These are phyloP conservation scores for Pseudogymnoascus sp. DNA, from an alignment of 2,329 filamentous ascomycete species.

Conservation along the genomic window DNA sequence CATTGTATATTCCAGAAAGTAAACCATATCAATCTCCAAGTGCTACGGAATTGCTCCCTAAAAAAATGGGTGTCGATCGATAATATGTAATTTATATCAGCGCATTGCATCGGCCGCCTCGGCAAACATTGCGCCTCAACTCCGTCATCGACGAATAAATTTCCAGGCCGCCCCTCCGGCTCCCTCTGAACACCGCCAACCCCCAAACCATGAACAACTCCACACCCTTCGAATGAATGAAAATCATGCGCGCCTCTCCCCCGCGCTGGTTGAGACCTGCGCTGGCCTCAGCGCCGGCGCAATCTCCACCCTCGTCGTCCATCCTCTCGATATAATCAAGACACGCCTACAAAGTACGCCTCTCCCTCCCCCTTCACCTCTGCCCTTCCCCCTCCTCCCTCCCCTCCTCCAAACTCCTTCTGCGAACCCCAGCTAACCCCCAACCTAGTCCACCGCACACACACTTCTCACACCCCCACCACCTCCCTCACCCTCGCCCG, in stretches of 20 bases:
- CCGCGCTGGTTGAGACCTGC: conserved; percentile 75
- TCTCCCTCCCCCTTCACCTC: neutral
- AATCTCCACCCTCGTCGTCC: conserved; percentile 75
- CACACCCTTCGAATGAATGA: conserved; percentile 24
- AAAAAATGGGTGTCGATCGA: neutral
- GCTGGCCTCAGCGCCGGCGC: conserved; percentile 86
- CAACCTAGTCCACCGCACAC: conserved; percentile 41
- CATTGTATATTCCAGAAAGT: neutral
- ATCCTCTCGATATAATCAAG: conserved; percentile 93
- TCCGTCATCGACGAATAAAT: conserved; percentile 14
- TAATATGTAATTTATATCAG: neutral
- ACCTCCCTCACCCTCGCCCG: conserved; percentile 43
- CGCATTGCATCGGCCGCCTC: conserved; percentile 10
- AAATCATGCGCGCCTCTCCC: conserved; percentile 50
- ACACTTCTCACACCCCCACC: conserved; percentile 31
- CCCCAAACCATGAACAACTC: conserved; percentile 12
- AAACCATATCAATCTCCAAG: neutral
- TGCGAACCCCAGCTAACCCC: conserved; percentile 13
- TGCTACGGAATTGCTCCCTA: neutral
- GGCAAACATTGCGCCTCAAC: conserved; percentile 17
- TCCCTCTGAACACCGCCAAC: neutral
- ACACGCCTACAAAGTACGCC: conserved; percentile 78
- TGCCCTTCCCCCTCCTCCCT: neutral
- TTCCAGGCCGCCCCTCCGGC: neutral
- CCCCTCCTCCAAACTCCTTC: conserved; percentile 26